Base-by-base conservation (phyloP, 345 rosid species). In the Pugionium cornutum region DNA sequence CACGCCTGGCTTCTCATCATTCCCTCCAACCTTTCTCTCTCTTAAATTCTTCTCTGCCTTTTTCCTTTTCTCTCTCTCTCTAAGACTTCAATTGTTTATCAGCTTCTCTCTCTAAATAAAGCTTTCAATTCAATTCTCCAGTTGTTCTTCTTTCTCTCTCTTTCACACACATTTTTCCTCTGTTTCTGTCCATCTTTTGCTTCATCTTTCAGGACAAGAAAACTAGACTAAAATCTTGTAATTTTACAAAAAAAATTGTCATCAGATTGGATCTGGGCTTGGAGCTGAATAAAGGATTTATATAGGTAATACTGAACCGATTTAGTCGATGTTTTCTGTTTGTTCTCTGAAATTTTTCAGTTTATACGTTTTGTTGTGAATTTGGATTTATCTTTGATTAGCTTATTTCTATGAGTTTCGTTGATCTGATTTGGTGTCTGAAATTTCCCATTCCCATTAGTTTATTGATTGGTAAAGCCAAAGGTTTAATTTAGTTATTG, bases 1-100 rank as follows among this genome's bases (percentile, higher is more conserved):
- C 98, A 87, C 98, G 95, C 85, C 91, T 87, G 92, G 85, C 91
- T 84, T 46, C 81, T 90, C 84, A 89, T 87, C 82, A 84, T 84
- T 84, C 87, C 82, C 81, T 86, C 86, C 80, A 77, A 67, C 76
- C 71, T 41, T 6, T 62, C 26, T 57, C 56, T 59, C 8, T 53
- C 49, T 56, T 36, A 36, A 37, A 34, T n/a, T 53, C 40, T 44
- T 52, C 41, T 34, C 3, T 62, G 29, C 45, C 62, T 53, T 65
- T 25, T 8, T 6, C 29, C 27, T 26, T 18, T 7, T 54, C 55
- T 42, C 8, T 62, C 61, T 48, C 33, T 74, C 72, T 75, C 70
- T 75, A 46, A 67, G 26, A 67, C 73, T 78, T 75, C 73, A 58
- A 54, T 68, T 69, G 31, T 70, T 63, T 40, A 61, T 72, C 76